These are phyloP conservation scores for Termitomyces sp. DNA, from an alignment of 768 basidiomycete genomes.

Conservation along the genomic window DNA sequence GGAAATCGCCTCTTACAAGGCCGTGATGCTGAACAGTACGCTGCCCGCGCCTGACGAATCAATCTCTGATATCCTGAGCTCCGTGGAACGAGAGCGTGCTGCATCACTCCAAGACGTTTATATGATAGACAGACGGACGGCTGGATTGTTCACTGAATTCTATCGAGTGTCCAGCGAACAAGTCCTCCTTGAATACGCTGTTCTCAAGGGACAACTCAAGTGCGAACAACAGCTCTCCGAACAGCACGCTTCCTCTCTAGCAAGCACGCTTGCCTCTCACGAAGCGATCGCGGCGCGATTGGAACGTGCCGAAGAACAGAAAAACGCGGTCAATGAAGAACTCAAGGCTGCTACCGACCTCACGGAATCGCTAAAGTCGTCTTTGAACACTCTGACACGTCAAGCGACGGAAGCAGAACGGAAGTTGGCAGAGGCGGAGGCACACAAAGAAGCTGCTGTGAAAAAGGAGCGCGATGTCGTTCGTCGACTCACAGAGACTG, in stretches of 20 bases:
- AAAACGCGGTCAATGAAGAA: constrained; percentile 11
- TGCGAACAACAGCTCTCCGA: constrained; percentile 22
- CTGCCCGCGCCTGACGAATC: not conserved
- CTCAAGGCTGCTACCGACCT: constrained; percentile 18
- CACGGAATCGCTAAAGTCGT: constrained; percentile 14
- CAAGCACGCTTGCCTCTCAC: constrained; percentile 32
- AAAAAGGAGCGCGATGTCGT: constrained; percentile 41
- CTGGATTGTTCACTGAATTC: constrained; percentile 23
- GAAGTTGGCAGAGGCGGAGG: constrained; percentile 16
- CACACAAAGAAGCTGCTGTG: constrained; percentile 28
- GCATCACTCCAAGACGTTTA: constrained; percentile 2
- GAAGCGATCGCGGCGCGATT: constrained; percentile 38
- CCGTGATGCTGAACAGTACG: not conserved
- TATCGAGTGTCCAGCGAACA: constrained; percentile 31
- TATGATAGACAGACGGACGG: constrained; percentile 8
- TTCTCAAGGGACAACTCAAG: constrained; percentile 22
- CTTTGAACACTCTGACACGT: constrained; percentile 15
- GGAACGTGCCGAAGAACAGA: constrained; percentile 33
- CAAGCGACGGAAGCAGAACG: constrained; percentile 20
- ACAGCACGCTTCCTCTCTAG: constrained; percentile 31
- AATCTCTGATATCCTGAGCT: not conserved
- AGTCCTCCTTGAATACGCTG: constrained; percentile 25
- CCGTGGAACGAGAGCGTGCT: constrained; percentile 5
- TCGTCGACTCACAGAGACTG: constrained; percentile 41
- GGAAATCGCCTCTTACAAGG: constrained; percentile 25